Evolutionary conservation across 306 rosid genomes (phyloP).

Genomic region (Prunus mongolica): DNA sequence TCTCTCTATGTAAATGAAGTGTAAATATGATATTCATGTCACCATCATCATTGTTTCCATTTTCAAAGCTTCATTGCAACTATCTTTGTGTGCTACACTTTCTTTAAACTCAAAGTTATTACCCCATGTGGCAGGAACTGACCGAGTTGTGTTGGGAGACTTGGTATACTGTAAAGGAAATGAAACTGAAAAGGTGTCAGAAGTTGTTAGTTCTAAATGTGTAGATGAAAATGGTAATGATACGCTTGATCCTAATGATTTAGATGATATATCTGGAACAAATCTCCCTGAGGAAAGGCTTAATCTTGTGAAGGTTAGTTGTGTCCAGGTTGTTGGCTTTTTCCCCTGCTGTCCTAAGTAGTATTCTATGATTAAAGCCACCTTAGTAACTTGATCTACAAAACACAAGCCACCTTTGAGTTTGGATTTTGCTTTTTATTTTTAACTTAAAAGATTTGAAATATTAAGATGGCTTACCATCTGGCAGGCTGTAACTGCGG

Average conservation of each 20-base stretch:
- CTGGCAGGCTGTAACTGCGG: constrained; percentile 65
- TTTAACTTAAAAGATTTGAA: not conserved
- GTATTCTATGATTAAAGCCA: not conserved
- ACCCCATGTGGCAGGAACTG: constrained; percentile 55
- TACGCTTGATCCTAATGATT: constrained; percentile 37
- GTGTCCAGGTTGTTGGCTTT: not conserved
- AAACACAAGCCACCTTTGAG: not conserved
- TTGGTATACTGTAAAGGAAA: constrained; percentile 69
- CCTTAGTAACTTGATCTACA: not conserved
- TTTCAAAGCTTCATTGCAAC: constrained; percentile 1
- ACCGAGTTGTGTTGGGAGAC: constrained; percentile 77
- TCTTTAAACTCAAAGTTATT: not conserved
- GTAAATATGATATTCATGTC: not conserved
- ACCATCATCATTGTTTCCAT: constrained; percentile 6
- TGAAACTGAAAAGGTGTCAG: constrained; percentile 36
- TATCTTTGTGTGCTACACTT: not conserved
- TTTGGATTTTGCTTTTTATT: not conserved
- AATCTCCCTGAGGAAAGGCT: constrained; percentile 47
- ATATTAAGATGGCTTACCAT: not conserved
- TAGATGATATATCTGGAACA: constrained; percentile 44
- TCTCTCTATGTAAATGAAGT: not conserved
- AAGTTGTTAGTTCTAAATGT: constrained; percentile 38
- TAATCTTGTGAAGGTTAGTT: constrained; percentile 61
- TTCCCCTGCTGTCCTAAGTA: not conserved
- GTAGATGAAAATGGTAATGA: constrained; percentile 36